Conservation (phyloP, 805 yeast species). For the Hanseniaspora jakobsenii region DNA sequence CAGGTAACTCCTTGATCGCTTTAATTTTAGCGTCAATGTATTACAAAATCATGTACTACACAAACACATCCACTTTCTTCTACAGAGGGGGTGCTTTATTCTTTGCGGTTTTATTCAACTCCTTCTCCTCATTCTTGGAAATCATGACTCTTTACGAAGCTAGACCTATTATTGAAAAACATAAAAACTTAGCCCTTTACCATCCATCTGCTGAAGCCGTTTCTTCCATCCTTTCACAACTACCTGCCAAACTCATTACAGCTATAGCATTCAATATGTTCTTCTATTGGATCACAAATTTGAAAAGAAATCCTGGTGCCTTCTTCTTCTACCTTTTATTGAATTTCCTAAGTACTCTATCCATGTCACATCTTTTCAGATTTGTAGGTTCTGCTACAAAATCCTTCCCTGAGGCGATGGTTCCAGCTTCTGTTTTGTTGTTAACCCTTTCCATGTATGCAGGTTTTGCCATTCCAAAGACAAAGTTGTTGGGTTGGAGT, state of each 20-base stretch:
- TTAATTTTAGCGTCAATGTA: conserved; percentile 43
- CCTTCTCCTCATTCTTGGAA: conserved; percentile 48
- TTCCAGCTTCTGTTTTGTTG: conserved; percentile 34
- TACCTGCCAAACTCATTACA: conserved; percentile 39
- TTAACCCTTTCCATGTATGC: conserved; percentile 32
- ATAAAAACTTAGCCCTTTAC: conserved; percentile 44
- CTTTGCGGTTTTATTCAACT: conserved; percentile 49
- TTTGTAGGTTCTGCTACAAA: conserved; percentile 32
- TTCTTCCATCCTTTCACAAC: conserved; percentile 47
- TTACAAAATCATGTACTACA: conserved; percentile 32
- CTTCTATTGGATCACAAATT: conserved; percentile 43
- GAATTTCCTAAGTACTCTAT: conserved; percentile 33
- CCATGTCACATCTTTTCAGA: conserved; percentile 45
- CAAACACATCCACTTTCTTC: conserved; percentile 36
- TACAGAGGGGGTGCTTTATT: conserved; percentile 50
- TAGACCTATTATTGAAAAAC: conserved; percentile 49
- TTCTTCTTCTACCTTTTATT: conserved; percentile 44
- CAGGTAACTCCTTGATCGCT: conserved; percentile 40
- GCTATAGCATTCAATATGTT: conserved; percentile 38
- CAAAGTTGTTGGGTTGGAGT: conserved; percentile 37
- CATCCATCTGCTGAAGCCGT: conserved; percentile 55
- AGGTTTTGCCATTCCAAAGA: conserved; percentile 36
- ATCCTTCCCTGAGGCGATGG: conserved; percentile 34
- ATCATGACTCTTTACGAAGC: conserved; percentile 40
- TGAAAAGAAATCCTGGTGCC: conserved; percentile 41